Conservation (phyloP, 352 stramenopile species). For the Globisporangium mamillatum region DNA sequence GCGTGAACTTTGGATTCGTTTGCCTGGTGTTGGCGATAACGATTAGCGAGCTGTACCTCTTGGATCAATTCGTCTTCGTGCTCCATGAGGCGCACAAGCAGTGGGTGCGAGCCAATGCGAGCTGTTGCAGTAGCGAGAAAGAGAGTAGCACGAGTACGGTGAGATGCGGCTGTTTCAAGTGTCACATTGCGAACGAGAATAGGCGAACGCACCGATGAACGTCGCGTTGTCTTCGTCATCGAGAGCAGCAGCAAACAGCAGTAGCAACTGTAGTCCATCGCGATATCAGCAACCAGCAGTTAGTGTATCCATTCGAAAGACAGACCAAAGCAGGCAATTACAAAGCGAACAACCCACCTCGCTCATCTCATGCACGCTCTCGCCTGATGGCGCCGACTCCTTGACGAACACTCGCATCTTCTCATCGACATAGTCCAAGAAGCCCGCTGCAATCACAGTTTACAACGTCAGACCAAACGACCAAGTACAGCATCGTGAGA, state of each 20-base stretch:
- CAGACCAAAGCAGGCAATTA: neutral
- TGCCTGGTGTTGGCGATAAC: neutral
- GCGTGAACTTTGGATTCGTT: neutral
- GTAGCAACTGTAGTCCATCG: conserved; percentile 26
- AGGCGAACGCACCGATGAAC: conserved; percentile 46
- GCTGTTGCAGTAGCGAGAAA: conserved; percentile 25
- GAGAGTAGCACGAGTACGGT: neutral
- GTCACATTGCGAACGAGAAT: neutral
- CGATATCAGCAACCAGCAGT: neutral
- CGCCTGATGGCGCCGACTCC: conserved; percentile 20
- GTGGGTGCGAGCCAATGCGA: conserved; percentile 55
- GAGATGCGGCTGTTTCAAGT: neutral
- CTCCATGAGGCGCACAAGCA: conserved; percentile 78
- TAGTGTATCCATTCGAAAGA: neutral
- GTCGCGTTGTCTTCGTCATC: conserved; percentile 81
- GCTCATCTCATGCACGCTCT: conserved; percentile 36
- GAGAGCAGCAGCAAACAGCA: conserved; percentile 52
- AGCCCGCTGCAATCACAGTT: conserved; percentile 40
- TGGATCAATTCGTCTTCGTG: conserved; percentile 73
- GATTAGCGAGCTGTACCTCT: conserved; percentile 33
- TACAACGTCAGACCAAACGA: conserved; percentile 1
- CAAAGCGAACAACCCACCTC: conserved; percentile 28
- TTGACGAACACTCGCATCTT: conserved; percentile 47
- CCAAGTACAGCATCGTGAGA: neutral
- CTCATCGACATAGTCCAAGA: conserved; percentile 49